Evolutionary conservation across 2,329 filamentous ascomycete species (phyloP).

Genomic region (Colletotrichum tropicicola): DNA sequence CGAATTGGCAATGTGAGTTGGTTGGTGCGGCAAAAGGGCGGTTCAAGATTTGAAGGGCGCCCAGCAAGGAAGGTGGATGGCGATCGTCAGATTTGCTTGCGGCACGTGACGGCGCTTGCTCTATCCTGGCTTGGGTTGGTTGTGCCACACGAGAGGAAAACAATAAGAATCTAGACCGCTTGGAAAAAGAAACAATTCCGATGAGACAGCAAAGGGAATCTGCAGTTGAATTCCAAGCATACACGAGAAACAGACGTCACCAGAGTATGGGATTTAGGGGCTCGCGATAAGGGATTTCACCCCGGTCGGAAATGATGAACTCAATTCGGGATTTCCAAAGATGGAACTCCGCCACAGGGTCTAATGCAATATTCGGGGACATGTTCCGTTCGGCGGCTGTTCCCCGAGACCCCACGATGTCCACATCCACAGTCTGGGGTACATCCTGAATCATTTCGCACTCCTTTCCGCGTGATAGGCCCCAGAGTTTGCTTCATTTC

Average conservation of each 20-base stretch:
- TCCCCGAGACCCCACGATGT: neutral
- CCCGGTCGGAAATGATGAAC: neutral
- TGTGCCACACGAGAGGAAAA: neutral
- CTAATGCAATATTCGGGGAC: constrained; percentile 18
- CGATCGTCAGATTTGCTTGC: constrained; percentile 9
- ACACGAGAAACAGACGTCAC: neutral
- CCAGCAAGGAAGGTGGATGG: constrained; percentile 26
- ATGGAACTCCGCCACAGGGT: neutral
- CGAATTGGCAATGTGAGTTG: constrained; percentile 3
- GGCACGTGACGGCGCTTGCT: constrained; percentile 20
- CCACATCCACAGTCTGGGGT: neutral
- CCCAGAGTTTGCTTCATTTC: neutral
- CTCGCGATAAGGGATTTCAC: neutral
- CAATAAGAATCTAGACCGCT: neutral
- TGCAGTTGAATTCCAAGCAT: no score
- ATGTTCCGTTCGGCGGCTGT: constrained; percentile 5
- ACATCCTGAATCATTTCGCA: neutral
- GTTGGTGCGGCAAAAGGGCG: neutral
- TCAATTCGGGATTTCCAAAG: constrained; percentile 3
- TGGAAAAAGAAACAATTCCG: neutral
- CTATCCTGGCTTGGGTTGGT: neutral
- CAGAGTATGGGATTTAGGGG: neutral
- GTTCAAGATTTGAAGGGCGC: constrained; percentile 2
- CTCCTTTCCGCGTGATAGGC: neutral
- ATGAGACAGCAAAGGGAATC: no score